Evolutionary conservation across 2,329 filamentous ascomycete species (phyloP), one percentile per base, ranked within the genome.

Genomic region (Calonectria multiphialidica): DNA sequence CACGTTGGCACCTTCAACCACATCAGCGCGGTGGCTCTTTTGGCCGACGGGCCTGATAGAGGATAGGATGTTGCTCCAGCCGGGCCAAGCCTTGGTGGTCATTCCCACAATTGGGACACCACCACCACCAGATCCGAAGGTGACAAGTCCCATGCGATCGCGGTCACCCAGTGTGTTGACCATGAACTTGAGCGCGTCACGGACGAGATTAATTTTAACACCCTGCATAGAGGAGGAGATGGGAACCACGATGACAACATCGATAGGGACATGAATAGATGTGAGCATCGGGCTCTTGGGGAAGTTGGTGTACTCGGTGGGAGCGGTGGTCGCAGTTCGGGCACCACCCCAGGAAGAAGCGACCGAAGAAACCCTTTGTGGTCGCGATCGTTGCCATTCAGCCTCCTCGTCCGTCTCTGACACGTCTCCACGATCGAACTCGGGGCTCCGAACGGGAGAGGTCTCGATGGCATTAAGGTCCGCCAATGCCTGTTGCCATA

Each of bases 221-320:
- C 97, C 97, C 84, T 98, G 97, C 96, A 98, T 99, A 0, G 97
- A 98, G 1, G 96, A 98, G 0, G 97, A 98, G 7, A 99, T 95
- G 0, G 97, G 97, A 40, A 99, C 96, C 25, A 99, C 97, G 0
- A 98, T 95, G 0, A 99, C 96, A 35, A 99, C 92, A 81, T 99
- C 97, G 66, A 98, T 91, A 2, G 97, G 96, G 18, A 98, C 95
- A 81, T 99, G 97, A 59, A 96, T 83, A 7, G 93, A 90, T 23
- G 74, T 85, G 73, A 84, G 85, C 10, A 76, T 78, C 68, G 80
- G 79, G 65, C 85, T 86, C 80, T 82, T 89, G 79, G 87, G 83
- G 47, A 94, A 91, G 81, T 89, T 94, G 47, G 95, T 97, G 84
- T 98, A 98, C 81, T 98, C 97, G 2, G 96, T 98, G 7, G 95